Conservation (phyloP, 164 flowering plant species). For the Annona cherimola region DNA sequence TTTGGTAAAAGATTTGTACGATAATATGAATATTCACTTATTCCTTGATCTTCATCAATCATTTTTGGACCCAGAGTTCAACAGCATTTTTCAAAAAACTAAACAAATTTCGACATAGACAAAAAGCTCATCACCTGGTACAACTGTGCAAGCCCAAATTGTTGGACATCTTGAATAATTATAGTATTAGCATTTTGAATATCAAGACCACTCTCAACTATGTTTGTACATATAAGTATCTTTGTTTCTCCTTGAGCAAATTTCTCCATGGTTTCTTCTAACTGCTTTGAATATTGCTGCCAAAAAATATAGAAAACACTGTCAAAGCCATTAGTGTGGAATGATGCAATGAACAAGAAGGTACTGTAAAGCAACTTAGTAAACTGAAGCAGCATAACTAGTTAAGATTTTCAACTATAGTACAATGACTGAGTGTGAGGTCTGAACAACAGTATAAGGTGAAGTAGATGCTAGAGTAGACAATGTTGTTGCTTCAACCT, state of each 20-base stretch:
- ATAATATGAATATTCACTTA: too few species aligned
- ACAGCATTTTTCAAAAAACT: not conserved
- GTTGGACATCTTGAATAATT: slow-evolving; percentile 93
- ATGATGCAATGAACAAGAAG: not conserved
- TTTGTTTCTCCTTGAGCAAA: slow-evolving; percentile 71
- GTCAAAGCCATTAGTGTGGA: not conserved
- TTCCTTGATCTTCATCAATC: too few species aligned
- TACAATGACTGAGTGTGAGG: not conserved
- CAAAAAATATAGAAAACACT: not conserved
- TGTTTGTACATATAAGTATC: slow-evolving; percentile 90
- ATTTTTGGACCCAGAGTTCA: not conserved
- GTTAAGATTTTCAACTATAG: not conserved
- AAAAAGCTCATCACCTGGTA: slow-evolving; percentile 60
- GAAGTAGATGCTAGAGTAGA: not conserved
- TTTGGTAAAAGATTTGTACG: too few species aligned
- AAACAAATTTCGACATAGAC: not conserved
- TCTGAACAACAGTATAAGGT: not conserved
- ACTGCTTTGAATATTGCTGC: slow-evolving; percentile 95
- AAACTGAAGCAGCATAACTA: not conserved
- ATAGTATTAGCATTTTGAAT: slow-evolving; percentile 98
- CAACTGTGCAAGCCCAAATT: slow-evolving; percentile 91
- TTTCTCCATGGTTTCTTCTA: slow-evolving; percentile 90
- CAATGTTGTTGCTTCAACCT: too few species aligned
- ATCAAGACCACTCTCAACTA: slow-evolving; percentile 98
- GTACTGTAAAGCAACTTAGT: not conserved